phyloP scores from a whole-genome alignment of 2,329 filamentous ascomycete genomes.

The Ceratocystis papillata region DNA sequence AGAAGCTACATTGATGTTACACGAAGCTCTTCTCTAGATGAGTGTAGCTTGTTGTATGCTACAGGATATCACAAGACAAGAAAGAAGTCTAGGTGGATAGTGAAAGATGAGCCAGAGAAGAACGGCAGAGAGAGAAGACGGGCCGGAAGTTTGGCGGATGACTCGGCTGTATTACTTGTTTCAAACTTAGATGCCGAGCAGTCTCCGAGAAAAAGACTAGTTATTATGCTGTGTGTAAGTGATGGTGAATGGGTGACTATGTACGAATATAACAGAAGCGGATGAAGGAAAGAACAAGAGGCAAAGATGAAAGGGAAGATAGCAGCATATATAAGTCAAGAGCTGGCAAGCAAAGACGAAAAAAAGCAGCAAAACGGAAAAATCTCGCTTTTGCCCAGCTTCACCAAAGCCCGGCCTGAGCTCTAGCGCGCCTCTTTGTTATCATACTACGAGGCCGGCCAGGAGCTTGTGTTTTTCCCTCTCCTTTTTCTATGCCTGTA shows the following conservation, averaged over 20 bases:
- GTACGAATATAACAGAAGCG: not conserved
- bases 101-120: not conserved
- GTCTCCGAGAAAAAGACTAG: conserved; percentile 1
- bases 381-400: not conserved
- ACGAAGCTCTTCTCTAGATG: not conserved
- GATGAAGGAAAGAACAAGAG: not conserved
- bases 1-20: not conserved
- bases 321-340: not conserved
- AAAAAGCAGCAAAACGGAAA: not conserved
- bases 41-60: not conserved
- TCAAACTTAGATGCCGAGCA: not conserved
- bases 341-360: not conserved
- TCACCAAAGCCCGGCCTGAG: not conserved
- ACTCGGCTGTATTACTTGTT: not conserved
- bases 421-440: conserved; percentile 8
- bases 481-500: not conserved
- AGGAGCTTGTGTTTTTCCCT: not conserved
- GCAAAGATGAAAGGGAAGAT: not conserved
- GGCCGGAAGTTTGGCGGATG: not conserved
- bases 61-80: not conserved
- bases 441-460: not conserved
- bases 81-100: not conserved
- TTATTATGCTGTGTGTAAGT: not conserved
- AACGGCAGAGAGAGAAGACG: not conserved
- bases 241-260: not conserved